phyloP scores from a whole-genome alignment of 1,284 basidiomycete genomes.

The Heterobasidion parviporum region DNA sequence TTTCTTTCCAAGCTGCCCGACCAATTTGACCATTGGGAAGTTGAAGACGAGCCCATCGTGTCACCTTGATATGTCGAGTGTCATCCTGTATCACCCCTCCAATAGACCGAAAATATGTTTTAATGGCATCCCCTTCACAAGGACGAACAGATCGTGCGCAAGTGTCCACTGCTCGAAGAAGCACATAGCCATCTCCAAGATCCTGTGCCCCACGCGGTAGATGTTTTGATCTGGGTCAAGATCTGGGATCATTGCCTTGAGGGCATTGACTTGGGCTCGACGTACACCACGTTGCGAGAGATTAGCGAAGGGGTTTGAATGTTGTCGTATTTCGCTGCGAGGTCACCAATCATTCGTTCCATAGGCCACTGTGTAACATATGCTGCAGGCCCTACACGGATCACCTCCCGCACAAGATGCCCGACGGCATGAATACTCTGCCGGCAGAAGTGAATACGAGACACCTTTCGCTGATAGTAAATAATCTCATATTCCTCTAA shows the following conservation, averaged over 20 bases:
- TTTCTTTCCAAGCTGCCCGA: constrained; percentile 18
- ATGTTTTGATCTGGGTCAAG: constrained; percentile 1
- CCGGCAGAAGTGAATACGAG: constrained; percentile 22
- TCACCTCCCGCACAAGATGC: constrained; percentile 18
- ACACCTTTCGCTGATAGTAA: constrained; percentile 17
- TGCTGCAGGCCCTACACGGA: constrained; percentile 17
- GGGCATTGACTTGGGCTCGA: constrained; percentile 10
- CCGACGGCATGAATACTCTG: constrained; percentile 20
- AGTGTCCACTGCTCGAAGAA: constrained; percentile 7
- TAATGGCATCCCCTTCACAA: neutral
- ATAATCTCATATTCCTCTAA: constrained; percentile 19
- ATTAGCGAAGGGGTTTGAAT: constrained; percentile 16
- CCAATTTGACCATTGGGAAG: constrained; percentile 23
- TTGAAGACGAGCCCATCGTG: constrained; percentile 17
- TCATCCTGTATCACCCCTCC: neutral
- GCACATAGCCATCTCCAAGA: constrained; percentile 8
- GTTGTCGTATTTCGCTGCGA: constrained; percentile 15
- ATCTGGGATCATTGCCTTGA: constrained; percentile 12
- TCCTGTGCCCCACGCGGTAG: neutral
- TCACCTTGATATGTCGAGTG: neutral
- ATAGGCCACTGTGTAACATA: constrained; percentile 17
- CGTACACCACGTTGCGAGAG: constrained; percentile 11
- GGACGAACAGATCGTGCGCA: neutral
- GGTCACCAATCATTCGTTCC: constrained; percentile 17
- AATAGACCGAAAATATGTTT: neutral